Percentiles rank a stretch among this genome's conserved stretches.
These are phyloP conservation scores for Aspergillus biplanus DNA, from an alignment of 495 filamentous ascomycete genomes.

Conservation along the genomic window DNA sequence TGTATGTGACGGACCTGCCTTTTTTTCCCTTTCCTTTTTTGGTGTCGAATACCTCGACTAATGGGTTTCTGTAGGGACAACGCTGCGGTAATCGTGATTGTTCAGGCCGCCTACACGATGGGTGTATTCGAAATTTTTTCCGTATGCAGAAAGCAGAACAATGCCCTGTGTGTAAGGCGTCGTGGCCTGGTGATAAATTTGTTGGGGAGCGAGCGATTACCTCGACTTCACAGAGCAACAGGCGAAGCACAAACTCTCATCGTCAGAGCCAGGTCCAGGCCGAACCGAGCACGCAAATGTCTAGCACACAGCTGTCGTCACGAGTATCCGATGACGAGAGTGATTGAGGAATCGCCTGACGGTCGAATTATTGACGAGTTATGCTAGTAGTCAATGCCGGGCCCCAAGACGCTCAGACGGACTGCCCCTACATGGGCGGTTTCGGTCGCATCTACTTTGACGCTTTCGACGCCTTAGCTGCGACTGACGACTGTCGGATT, in stretches of 20 bases:
- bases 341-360: background rate
- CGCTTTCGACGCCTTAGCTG: no score
- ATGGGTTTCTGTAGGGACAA: constrained; percentile 60
- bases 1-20: constrained; percentile 42
- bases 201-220: constrained; percentile 80
- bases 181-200: constrained; percentile 73
- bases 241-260: constrained; percentile 33
- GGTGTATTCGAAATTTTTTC: constrained; percentile 76
- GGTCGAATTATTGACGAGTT: background rate
- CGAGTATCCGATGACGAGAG: background rate
- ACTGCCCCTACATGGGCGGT: no score
- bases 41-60: constrained; percentile 10
- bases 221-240: constrained; percentile 33
- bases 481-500: no score
- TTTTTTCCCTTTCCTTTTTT: background rate
- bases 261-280: constrained; percentile 12
- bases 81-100: constrained; percentile 75
- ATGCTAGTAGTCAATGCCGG: no score
- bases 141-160: constrained; percentile 60
- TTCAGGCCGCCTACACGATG: constrained; percentile 71
- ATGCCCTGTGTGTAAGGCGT: constrained; percentile 73
- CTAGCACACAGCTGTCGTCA: no score
- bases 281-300: constrained; percentile 18
- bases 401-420: no score
- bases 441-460: no score